These are phyloP conservation scores for Rhizophora apiculata DNA, from an alignment of 345 rosid species.

Conservation along the genomic window DNA sequence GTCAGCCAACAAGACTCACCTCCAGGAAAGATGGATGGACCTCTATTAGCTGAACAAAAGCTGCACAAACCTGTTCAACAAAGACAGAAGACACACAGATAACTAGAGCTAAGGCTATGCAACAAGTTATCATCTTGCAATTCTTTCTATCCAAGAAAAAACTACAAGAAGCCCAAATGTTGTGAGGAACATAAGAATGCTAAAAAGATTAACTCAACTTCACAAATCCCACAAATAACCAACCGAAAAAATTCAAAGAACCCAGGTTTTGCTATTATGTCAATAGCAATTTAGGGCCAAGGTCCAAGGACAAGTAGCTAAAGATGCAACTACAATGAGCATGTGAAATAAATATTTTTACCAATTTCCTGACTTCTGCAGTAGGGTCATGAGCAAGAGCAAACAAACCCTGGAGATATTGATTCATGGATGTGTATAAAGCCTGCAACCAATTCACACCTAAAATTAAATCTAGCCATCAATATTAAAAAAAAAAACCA, in stretches of 20 bases:
- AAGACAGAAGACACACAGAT: slow-evolving; percentile 2
- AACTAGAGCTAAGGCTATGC: slow-evolving; percentile 13
- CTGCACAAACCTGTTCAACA: slow-evolving; percentile 79
- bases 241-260: neutral
- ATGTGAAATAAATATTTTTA: slow-evolving; percentile 21
- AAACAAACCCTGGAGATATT: slow-evolving; percentile 86
- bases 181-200: neutral
- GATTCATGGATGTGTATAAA: slow-evolving; percentile 45
- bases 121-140: slow-evolving; percentile 6
- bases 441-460: slow-evolving; percentile 47
- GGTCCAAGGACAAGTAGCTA: too few relatives aligned
- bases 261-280: too few relatives aligned
- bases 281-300: too few relatives aligned
- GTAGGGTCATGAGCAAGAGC: slow-evolving; percentile 74
- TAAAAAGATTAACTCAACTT: neutral
- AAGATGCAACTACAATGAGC: neutral
- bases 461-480: neutral
- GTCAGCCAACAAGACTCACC: slow-evolving; percentile 43
- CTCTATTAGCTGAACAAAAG: slow-evolving; percentile 87
- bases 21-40: slow-evolving; percentile 67
- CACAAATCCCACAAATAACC: neutral
- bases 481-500: neutral
- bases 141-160: neutral
- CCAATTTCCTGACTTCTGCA: slow-evolving; percentile 71
- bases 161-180: slow-evolving; percentile 5